Evolutionary conservation across 805 yeast species (phyloP), one percentile per base, ranked within the genome.

Genomic region (Myxozyma monticola): DNA sequence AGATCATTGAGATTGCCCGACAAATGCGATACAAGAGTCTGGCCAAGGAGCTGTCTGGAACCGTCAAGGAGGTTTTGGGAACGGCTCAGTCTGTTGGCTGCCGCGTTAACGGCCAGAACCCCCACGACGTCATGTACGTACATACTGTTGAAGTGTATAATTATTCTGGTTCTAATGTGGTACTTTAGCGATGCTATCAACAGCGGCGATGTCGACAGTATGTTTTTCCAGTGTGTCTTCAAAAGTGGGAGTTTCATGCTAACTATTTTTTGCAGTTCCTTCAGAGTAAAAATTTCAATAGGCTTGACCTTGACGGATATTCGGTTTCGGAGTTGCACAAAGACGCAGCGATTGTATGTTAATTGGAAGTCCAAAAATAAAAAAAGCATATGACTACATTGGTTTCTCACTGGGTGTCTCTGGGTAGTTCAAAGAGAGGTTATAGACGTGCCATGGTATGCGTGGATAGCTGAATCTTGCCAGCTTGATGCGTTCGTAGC

Each of bases 21-120:
- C 84, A 84, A 73, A 91, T 93, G 98, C 84, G 81, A 76, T 88
- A 85, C 75, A 93, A 93, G 81, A 89, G 97, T 61, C 88, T 93
- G 76, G 96, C 99, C 81, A 91, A 89, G 87, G 87, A 70, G 77
- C 85, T 93, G 75, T 88, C 95, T 64, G 93, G 97, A 60, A 96
- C 93, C 67, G 80, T 96, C 71, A 93, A 93, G 84, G 99, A 93
- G 83, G 87, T 93, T 73, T 85, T 93, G 74, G 99, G 99, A 77
- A 93, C 99, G 76, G 97, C 98, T 69, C 98, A 91, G 81, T 90
- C 97, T 63, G 95, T 93, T 72, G 99, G 99, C 71, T 90, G 96
- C 81, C 90, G 97, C 80, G 97, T 93, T 73, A 91, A 89, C 78
- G 95, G 90, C 80, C 91, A 93, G 84, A 91, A 91, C 84, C 96